These are phyloP conservation scores for Phytophthora pisi DNA, from an alignment of 352 stramenopile genomes.

Conservation along the genomic window DNA sequence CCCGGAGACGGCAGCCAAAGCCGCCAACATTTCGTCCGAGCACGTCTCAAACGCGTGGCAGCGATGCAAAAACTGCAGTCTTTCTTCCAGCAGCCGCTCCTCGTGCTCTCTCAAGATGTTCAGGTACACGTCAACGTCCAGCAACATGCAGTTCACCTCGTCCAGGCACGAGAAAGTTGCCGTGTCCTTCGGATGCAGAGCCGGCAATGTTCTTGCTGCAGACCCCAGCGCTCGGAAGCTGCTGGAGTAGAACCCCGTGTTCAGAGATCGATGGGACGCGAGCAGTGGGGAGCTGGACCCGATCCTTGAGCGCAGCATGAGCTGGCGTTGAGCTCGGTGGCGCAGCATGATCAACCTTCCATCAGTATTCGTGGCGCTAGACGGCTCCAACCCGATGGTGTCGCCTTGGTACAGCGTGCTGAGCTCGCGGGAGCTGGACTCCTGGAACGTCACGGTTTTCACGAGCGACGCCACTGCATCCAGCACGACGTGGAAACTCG, in stretches of 20 bases:
- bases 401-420: constrained; percentile 62
- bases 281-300: constrained; percentile 18
- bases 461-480: constrained; percentile 49
- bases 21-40: constrained; percentile 52
- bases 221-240: constrained; percentile 10
- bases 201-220: constrained; percentile 8
- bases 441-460: constrained; percentile 45
- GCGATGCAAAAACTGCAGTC: constrained; percentile 55
- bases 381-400: constrained; percentile 57
- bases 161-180: constrained; percentile 60
- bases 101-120: constrained; percentile 59
- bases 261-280: constrained; percentile 24
- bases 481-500: constrained; percentile 59
- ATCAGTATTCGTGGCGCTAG: constrained; percentile 41
- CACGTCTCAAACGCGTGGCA: constrained; percentile 74
- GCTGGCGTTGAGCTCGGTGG: constrained; percentile 25
- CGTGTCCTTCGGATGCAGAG: constrained; percentile 30
- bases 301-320: constrained; percentile 26
- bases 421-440: constrained; percentile 61
- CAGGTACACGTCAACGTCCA: constrained; percentile 53
- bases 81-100: constrained; percentile 48
- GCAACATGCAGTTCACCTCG: constrained; percentile 60
- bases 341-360: constrained; percentile 43
- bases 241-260: constrained; percentile 15
- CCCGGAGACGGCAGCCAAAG: constrained; percentile 53